phyloP scores from a whole-genome alignment of 2,329 filamentous ascomycete genomes.

The Epichloe brachyelytri region DNA sequence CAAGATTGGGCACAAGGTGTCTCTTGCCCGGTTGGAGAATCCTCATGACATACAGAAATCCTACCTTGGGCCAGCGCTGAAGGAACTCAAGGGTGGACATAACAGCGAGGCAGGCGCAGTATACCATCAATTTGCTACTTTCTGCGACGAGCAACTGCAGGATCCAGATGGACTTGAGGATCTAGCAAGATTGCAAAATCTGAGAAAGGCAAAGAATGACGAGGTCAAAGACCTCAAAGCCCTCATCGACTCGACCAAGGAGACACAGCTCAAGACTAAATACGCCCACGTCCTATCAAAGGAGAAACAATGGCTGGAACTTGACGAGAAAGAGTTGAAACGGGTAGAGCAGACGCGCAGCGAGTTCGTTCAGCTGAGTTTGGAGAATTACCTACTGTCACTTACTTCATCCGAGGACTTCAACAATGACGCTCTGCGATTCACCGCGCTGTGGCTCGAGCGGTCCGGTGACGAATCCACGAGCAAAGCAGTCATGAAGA shows the following conservation, averaged over 20 bases:
- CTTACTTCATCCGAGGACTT: slow-evolving; percentile 76
- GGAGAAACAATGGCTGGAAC: slow-evolving; percentile 77
- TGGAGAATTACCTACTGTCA: slow-evolving; percentile 86
- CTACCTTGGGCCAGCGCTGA: slow-evolving; percentile 74
- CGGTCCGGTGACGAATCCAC: slow-evolving; percentile 63
- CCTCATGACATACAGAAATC: slow-evolving; percentile 79
- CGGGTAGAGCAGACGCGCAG: slow-evolving; percentile 64
- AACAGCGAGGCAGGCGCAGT: slow-evolving; percentile 70
- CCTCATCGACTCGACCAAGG: slow-evolving; percentile 36
- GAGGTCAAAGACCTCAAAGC: slow-evolving; percentile 65
- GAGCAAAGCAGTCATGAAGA: slow-evolving; percentile 60
- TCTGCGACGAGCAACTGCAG: slow-evolving; percentile 89
- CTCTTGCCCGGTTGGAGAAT: slow-evolving; percentile 79
- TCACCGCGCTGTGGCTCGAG: slow-evolving; percentile 90
- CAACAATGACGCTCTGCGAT: slow-evolving; percentile 80
- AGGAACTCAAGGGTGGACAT: slow-evolving; percentile 57
- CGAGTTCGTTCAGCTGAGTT: slow-evolving; percentile 72
- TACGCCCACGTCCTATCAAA: slow-evolving; percentile 52
- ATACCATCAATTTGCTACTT: slow-evolving; percentile 87
- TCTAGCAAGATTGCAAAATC: slow-evolving; percentile 62
- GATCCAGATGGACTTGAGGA: slow-evolving; percentile 78
- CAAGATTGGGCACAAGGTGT: slow-evolving; percentile 78
- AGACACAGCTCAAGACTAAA: slow-evolving; percentile 39
- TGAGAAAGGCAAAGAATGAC: slow-evolving; percentile 67
- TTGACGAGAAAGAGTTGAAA: slow-evolving; percentile 78